A percentile compares a stretch with the other conserved stretches of the same genome.
Evolutionary conservation across 2,329 filamentous ascomycete genomes (phyloP).

Genomic region (Pyrenophora seminiperda): DNA sequence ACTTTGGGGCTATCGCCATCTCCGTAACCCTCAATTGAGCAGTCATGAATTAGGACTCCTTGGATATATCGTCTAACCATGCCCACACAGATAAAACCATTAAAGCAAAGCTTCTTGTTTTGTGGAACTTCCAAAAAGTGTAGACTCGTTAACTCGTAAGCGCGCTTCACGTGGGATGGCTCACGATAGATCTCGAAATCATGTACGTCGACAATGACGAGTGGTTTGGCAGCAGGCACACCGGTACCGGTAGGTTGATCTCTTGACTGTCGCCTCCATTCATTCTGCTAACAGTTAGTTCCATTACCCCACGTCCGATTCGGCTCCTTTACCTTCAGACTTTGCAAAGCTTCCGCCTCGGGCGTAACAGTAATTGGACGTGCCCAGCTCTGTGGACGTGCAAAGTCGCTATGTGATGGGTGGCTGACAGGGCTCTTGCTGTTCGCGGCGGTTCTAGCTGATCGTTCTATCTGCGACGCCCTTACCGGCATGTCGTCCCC

Average conservation of each 20-base stretch:
- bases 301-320: no score
- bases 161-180: background rate
- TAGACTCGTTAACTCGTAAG: slow-evolving; percentile 15
- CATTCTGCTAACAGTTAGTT: background rate
- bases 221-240: no score
- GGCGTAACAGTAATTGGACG: slow-evolving; percentile 6
- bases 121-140: slow-evolving; percentile 21
- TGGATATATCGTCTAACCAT: slow-evolving; percentile 57
- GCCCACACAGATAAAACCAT: slow-evolving; percentile 54
- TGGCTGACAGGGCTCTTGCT: background rate
- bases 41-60: slow-evolving; percentile 59
- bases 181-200: slow-evolving; percentile 35
- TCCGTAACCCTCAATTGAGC: slow-evolving; percentile 72
- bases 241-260: slow-evolving; percentile 1
- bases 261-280: slow-evolving; percentile 9
- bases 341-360: slow-evolving; percentile 13
- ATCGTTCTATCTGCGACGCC: background rate
- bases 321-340: slow-evolving; percentile 13
- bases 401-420: slow-evolving; percentile 6
- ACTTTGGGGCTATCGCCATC: slow-evolving; percentile 54
- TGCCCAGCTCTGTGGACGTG: slow-evolving; percentile 21
- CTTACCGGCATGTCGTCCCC: no score
- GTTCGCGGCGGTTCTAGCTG: background rate
- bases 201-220: slow-evolving; percentile 23
- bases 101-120: slow-evolving; percentile 26